Base-by-base conservation (phyloP, 257 asterid genomes). In the Nicotiana undulata region DNA sequence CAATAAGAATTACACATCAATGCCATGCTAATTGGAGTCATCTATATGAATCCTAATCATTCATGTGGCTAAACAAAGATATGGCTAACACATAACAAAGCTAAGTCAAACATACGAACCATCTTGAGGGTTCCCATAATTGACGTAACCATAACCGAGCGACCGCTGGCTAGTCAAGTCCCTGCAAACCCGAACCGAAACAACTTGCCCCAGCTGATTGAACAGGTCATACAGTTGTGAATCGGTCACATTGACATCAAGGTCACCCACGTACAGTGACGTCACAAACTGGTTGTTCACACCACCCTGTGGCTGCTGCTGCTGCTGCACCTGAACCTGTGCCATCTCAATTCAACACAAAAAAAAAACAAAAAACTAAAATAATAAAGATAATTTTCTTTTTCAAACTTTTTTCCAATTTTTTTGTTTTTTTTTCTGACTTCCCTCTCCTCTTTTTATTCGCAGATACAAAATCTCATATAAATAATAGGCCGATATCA, bases 361-460 rank as follows among this genome's bases (percentile, higher is more conserved):
- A 85, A 81, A 80, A 11, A 78, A 12, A 56, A 44, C n/a, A 15
- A 80, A 61, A 22, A 7, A 56, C 0, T n/a, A 44, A 16, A 15
- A 80, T 51, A 22, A 55, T 63, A 55, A 26, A 17, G 24, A 22
- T 67, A 59, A 11, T 10, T 6, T 26, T 82, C 83, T 88, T 85
- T 85, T 82, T 46, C 66, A 46, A 40, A 75, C 52, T 40, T 89
- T 89, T 86, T 82, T 20, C 63, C 49, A 8, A 76, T 89, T 91
- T 88, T 89, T 86, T 82, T 12, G 1, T 9, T 16, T 79, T 80
- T 74, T 72, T 87, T 86, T 85, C 79, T 82, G 29, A 75, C 97
- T 93, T 94, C 97, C 97, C 98, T 90, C 97, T 91, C 97, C 97
- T 90, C 95, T 90, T 85, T 87, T 92, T 94, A 89, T 90, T 92